Base-by-base conservation (phyloP, 352 stramenopile genomes). In the Globisporangium solare region DNA sequence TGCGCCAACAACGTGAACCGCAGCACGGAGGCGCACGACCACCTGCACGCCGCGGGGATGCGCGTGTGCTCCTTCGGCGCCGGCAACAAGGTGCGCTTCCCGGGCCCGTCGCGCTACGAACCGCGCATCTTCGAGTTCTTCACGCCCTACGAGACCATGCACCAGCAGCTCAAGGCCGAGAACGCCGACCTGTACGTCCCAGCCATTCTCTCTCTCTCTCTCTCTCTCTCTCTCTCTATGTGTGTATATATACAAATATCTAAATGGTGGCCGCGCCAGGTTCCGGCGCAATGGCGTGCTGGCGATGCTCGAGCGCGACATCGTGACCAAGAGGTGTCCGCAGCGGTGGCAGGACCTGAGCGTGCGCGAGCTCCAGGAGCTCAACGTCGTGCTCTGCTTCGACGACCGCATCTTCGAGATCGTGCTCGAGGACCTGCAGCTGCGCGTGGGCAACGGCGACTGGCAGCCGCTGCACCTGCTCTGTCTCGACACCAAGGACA, bases 1-100 rank as follows among this genome's bases (percentile, higher is more conserved):
- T 96, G 87, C 70, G 84, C 86, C 45, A 94, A 93, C 76, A 96
- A 95, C 71, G 88, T 95, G 52, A 95, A 96, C 65, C 82, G 87
- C 49, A 94, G 80, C 70, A 95, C 89, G 6, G 87, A 95, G 67
- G 87, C 87, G 20, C 87, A 96, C 52, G 84, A 94, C 61, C 79
- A 92, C 51, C 69, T 96, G 27, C 74, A 91, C 42, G 80, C 81
- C 0, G 82, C 74, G 15, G 86, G 86, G 0, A 66, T 95, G 27
- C 74, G 83, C 48, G 87, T 96, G 32, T 89, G 80, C 47, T 92
- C 77, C 27, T 94, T 92, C 50, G 87, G 87, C 52, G 83, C 84
- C 42, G 86, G 85, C 49, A 94, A 91, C 65, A 90, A 89, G 63
- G 84, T 95, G 56, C 80, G 81, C 49, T 91, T 96, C 64, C 87